phyloP scores from a whole-genome alignment of 179 eudicot genomes.

The Spergularia azorica region DNA sequence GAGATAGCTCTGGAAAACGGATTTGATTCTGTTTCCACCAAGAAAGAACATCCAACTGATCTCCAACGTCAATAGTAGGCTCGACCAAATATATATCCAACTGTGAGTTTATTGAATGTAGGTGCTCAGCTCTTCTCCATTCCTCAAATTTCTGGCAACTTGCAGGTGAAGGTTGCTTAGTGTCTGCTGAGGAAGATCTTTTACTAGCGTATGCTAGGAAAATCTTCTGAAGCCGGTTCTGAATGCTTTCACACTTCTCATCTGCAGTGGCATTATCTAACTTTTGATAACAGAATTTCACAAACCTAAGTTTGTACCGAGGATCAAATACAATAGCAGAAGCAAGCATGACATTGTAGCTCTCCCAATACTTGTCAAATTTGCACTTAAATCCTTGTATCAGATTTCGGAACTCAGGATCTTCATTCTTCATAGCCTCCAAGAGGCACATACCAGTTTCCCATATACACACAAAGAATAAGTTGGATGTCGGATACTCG shows the following conservation, averaged over 20 bases:
- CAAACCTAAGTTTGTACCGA: constrained; percentile 6
- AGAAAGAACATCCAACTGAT: constrained; percentile 1
- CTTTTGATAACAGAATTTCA: neutral
- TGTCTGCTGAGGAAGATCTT: too few species aligned
- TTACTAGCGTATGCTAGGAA: neutral
- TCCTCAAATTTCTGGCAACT: neutral
- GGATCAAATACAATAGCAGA: neutral
- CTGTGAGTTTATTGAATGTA: neutral
- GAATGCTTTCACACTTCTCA: neutral
- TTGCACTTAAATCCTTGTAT: neutral
- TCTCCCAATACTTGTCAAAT: neutral
- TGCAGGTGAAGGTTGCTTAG: too few species aligned
- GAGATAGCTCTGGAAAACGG: too few species aligned
- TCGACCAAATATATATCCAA: neutral
- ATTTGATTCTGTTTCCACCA: constrained; percentile 1
- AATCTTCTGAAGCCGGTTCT: neutral
- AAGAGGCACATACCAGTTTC: neutral
- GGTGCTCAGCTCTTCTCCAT: neutral
- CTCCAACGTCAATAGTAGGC: neutral
- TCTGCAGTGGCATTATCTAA: neutral
- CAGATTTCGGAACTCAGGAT: neutral
- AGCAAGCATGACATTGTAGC: neutral
- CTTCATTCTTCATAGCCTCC: constrained; percentile 1
- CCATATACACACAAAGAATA: neutral
- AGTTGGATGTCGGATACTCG: neutral